phyloP scores from a whole-genome alignment of 2,329 filamentous ascomycete genomes.

The Orbilia quercus region DNA sequence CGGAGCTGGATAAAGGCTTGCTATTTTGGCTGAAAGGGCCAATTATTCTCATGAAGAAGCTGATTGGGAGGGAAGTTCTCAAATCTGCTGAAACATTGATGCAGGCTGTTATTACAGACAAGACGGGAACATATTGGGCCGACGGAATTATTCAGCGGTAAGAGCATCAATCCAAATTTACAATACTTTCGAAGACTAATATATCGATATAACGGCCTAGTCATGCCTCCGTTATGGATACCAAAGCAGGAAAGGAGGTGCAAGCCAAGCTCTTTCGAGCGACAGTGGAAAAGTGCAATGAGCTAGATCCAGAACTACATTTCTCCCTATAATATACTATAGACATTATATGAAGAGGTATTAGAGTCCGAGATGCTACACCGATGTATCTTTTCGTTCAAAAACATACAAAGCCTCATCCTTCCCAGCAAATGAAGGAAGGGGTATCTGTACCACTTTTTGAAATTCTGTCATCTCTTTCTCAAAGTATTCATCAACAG shows the following conservation, averaged over 20 bases:
- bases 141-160: constrained; percentile 26
- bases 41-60: constrained; percentile 16
- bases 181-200: not conserved
- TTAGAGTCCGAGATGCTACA: not conserved
- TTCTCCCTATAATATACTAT: constrained; percentile 9
- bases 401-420: constrained; percentile 80
- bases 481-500: constrained; percentile 75
- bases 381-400: constrained; percentile 64
- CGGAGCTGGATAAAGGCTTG: constrained; percentile 27
- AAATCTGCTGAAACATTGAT: constrained; percentile 24
- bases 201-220: constrained; percentile 3
- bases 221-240: constrained; percentile 27
- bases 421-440: constrained; percentile 81
- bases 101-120: constrained; percentile 23
- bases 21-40: constrained; percentile 27
- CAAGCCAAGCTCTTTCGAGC: constrained; percentile 24
- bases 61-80: constrained; percentile 21
- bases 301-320: constrained; percentile 16
- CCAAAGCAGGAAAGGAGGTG: constrained; percentile 13
- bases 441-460: constrained; percentile 72
- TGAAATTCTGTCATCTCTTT: constrained; percentile 70
- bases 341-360: not conserved
- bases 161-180: not conserved
- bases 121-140: constrained; percentile 32
- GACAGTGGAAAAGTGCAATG: constrained; percentile 34